phyloP scores from a whole-genome alignment of 306 rosid species.

The cucumber (Cucumis sativus) region Cucumber_9930_V3 NC_026657.2:29512001-29512500 shows the following conservation, averaged over 20 bases:
- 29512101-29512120: too few relatives aligned
- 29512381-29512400: conserved; percentile 78
- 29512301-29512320: neutral
- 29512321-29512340: conserved; percentile 42
- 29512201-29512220: neutral
- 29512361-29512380: conserved; percentile 93
- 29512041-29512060: neutral
- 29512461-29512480: conserved; percentile 3
- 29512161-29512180: neutral
- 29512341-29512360: conserved; percentile 90
- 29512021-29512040: neutral
- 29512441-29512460: conserved; percentile 7
- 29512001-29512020: neutral
- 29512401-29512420: conserved; percentile 68
- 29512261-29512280: too few relatives aligned
- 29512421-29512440: conserved; percentile 59
- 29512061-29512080: neutral
- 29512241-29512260: neutral
- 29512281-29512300: neutral
- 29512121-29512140: neutral
- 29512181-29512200: neutral
- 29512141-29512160: neutral
- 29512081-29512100: neutral
- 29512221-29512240: neutral
- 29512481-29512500: conserved; percentile 11